A percentile compares a stretch with the other conserved stretches of the same genome.
Evolutionary conservation across 805 yeast genomes (phyloP).

Genomic region (Martiniozyma abietophila): DNA sequence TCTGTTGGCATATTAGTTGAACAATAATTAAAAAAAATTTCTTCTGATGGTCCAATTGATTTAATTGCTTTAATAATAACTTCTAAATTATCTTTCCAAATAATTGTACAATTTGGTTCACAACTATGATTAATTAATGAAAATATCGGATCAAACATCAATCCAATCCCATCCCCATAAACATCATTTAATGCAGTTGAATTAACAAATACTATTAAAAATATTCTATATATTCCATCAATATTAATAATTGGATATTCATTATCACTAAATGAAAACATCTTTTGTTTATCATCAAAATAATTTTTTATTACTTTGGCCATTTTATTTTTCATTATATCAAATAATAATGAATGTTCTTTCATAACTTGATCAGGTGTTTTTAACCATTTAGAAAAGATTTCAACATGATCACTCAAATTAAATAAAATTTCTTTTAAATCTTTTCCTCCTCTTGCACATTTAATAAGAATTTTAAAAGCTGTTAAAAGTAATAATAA

Average conservation of each 20-base stretch:
- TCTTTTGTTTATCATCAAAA: neutral
- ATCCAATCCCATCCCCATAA: conserved; percentile 24
- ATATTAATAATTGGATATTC: conserved; percentile 4
- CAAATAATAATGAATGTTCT: conserved; percentile 12
- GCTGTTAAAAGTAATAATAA: conserved; percentile 2
- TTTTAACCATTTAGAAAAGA: conserved; percentile 6
- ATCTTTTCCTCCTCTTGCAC: neutral
- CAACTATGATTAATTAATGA: conserved; percentile 35
- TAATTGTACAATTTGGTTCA: conserved; percentile 26
- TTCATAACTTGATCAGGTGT: neutral
- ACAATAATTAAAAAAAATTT: conserved; percentile 27
- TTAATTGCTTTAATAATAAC: conserved; percentile 16
- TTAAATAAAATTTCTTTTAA: neutral
- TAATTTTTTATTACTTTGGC: conserved; percentile 9
- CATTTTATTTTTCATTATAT: conserved; percentile 11
- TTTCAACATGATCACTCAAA: conserved; percentile 18
- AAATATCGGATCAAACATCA: conserved; percentile 29
- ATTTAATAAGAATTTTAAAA: conserved; percentile 5
- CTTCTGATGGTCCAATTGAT: conserved; percentile 18
- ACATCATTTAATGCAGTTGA: conserved; percentile 21
- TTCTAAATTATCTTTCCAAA: conserved; percentile 15
- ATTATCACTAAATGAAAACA: neutral
- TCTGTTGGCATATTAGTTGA: conserved; percentile 22
- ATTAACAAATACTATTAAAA: conserved; percentile 24
- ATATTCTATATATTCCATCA: conserved; percentile 13